Percentiles rank a stretch among this genome's conserved stretches.
Conservation (phyloP, 148 eudicot genomes). For the Vaccinium darrowii region DNA sequence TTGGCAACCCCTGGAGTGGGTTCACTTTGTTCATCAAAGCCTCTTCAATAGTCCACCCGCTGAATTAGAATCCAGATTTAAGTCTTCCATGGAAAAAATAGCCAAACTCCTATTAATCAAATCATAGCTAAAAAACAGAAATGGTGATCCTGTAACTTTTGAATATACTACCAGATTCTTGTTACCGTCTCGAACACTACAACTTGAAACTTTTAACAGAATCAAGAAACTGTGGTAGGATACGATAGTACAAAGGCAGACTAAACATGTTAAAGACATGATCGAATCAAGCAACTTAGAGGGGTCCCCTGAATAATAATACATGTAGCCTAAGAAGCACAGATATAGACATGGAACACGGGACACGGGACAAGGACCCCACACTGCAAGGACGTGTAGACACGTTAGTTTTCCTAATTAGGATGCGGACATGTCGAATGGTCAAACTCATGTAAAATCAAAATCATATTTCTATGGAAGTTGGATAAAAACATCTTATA, state of each 20-base stretch:
- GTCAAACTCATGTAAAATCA: not conserved
- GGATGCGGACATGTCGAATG: not conserved
- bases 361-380: not conserved
- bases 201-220: no score
- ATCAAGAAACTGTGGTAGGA: no score
- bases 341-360: not conserved
- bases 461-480: not conserved
- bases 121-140: not conserved
- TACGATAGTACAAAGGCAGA: not conserved
- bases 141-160: not conserved
- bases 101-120: no score
- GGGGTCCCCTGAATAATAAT: not conserved
- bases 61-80: no score
- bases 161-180: not conserved
- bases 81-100: no score
- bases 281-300: not conserved
- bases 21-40: no score
- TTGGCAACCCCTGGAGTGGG: no score
- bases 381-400: not conserved
- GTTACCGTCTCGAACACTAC: not conserved
- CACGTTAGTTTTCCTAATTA: not conserved
- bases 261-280: not conserved
- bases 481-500: not conserved
- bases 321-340: not conserved
- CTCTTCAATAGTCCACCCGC: no score